Evolutionary conservation across 208 protist species (phyloP), one percentile per base, ranked within the genome.

Genomic region (Crithidia bombi): DNA sequence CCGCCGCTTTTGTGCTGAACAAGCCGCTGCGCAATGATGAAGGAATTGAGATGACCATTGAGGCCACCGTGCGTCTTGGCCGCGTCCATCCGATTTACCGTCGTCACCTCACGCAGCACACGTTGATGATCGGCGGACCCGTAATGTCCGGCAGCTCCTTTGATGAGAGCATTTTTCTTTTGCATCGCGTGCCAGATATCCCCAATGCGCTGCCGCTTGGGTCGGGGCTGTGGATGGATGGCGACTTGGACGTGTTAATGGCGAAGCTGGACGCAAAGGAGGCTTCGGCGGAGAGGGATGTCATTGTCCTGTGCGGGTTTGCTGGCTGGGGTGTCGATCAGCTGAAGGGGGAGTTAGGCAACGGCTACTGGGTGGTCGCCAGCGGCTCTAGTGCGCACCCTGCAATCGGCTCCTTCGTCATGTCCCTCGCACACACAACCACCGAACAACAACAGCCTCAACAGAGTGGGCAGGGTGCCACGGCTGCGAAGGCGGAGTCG

Each of bases 291-390:
- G 73, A 79, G 12, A 70, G 88, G 50, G 85, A 93, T 67, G 83
- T 96, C 61, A 65, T 92, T 12, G 76, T 96, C 23, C 44, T 96
- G 6, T 89, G 85, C 44, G 91, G 91, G 26, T 90, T 90, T 75
- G 81, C 85, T 30, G 89, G 89, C 33, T 96, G 91, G 91, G 87
- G 88, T 23, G 46, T 41, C 4, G 67, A 85, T 15, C 88, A 94
- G 66, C 87, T 96, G 28, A 75, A 83, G 55, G 91, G 89, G 33
- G 91, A 96, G 78, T 39, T 93, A 23, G 39, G 64, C n/a, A 55
- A 75, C 32, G 89, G 89, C 49, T 85, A 83, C 54, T 96, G 88
- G 87, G 58, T 96, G 12, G 81, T 89, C 9, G 89, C 69, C 43
- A 39, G 58, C 28, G 77, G 63, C 19, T 58, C 59, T 19, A 73